These are phyloP conservation scores for Cystobasidiaceae sp. DNA, from an alignment of 1,284 basidiomycete genomes.

Conservation along the genomic window DNA sequence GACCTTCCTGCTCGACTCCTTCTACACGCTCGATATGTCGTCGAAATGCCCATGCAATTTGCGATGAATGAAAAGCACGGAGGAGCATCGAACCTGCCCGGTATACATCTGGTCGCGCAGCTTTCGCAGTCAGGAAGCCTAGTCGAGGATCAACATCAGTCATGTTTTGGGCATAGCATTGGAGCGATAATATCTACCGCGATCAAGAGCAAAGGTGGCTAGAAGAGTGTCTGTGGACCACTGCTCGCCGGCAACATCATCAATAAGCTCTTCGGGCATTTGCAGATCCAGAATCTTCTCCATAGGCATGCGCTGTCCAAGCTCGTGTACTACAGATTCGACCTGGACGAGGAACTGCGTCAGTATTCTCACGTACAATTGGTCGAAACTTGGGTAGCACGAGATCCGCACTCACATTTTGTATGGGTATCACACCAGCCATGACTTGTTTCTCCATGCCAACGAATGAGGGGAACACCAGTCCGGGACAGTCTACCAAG, in stretches of 20 bases:
- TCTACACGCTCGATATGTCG: constrained; percentile 13
- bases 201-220: constrained; percentile 65
- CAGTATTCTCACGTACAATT: neutral
- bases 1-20: constrained; percentile 18
- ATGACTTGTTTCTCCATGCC: constrained; percentile 56
- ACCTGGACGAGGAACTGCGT: constrained; percentile 26
- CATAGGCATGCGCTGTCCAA: constrained; percentile 65
- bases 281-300: constrained; percentile 63
- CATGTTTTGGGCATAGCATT: neutral
- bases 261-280: constrained; percentile 35
- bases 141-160: neutral
- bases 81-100: constrained; percentile 74
- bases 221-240: constrained; percentile 81
- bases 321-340: constrained; percentile 49
- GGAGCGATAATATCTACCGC: constrained; percentile 57
- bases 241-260: constrained; percentile 31
- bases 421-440: constrained; percentile 73
- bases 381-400: constrained; percentile 52
- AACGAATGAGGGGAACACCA: constrained; percentile 44
- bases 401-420: constrained; percentile 69
- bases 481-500: constrained; percentile 63
- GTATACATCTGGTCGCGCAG: constrained; percentile 77
- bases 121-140: constrained; percentile 67
- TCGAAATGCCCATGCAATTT: constrained; percentile 29
- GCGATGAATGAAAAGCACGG: constrained; percentile 40